Base-by-base conservation (phyloP, 2,329 filamentous ascomycete species). In the Colletotrichum costaricense region DNA sequence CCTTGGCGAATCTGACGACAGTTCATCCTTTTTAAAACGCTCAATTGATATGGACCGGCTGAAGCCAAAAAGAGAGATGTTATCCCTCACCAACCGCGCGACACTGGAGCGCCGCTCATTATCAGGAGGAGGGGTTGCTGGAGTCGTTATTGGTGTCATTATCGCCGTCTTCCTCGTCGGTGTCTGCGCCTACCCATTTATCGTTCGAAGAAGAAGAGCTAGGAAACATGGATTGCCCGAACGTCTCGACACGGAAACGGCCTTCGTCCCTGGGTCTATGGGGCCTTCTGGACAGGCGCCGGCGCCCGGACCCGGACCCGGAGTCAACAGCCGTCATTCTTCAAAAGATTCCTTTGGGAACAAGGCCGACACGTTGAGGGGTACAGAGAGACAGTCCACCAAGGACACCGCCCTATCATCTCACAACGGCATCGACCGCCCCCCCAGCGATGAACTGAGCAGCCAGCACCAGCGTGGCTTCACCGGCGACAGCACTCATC, bases 151-250 rank as follows among this genome's bases (percentile, higher is more conserved):
- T 56, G 84, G 84, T 38, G 76, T 80, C 63, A 66, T 83, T 54
- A 72, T 64, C 33, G 62, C 49, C 49, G 7, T 84, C 57, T 82
- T 77, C 55, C 75, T 79, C 57, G 77, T 83, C 60, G 74, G 78
- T 63, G 75, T 85, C 46, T 85, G 84, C 65, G 79, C 84, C 52
- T 85, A 85, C 66, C 84, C 84, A 16, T 78, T 85, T 67, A 73
- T 85, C 49, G 76, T 85, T 59, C 76, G 81, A 57, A 76, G 72
- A n/a, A 82, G 70, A 55, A 76, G 77, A 70, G 79, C 78, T 60
- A 78, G 78, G 46, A 77, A 73, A 66, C 76, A 77, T 62, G 74
- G 59, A 56, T 52, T 76, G 24, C 69, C 58, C n/a, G 73, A 75
- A 52, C 66, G 73, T 14, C 72, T 76, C 60, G 81, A 83, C 68